Evolutionary conservation across 192 early-diverging fungal species (phyloP), one percentile per base, ranked within the genome.

Genomic region (Glomus cerebriforme): DNA sequence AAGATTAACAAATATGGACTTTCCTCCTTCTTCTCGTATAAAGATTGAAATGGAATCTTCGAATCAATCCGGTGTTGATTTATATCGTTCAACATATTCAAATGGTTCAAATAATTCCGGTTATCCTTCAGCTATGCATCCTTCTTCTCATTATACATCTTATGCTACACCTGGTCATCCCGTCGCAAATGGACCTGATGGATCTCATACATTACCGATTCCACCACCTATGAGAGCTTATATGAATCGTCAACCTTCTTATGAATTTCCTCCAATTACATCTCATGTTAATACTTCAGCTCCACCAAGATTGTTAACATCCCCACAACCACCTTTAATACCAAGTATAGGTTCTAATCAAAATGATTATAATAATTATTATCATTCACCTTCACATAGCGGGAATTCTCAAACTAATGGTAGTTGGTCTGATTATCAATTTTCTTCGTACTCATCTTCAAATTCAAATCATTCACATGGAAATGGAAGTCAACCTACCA

Each of bases 241-340:
- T 54, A 29, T 34, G 71, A 73, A 73, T 73, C 49, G 72, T 17
- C 47, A 49, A 59, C 2, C 29, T 43, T 32, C 26, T n/a, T 58
- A 59, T 73, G 72, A 73, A 34, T 73, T 73, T 73, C 72, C 72
- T 32, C 72, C 72, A 8, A 8, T 73, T 59, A 59, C 47, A 58
- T 34, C 72, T 54, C 72, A 54, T 22, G 32, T 47, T 32, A 73
- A 73, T 58, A 49, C 43, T 34, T n/a, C 72, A 2, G 26, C 13
- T 43, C 29, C 47, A 73, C 47, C 72, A 32, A 26, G 72, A 31
- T 31, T 73, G 24, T 32, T 29, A 73, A 24, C 69, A 3, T 22
- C 68, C 7, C 9, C 29, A 12, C 65, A 29, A 35, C 37, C 69
- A 22, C 37, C 69, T 6, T 47, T 72, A 39, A 72, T 72, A 39